These are phyloP conservation scores for Fusarium cicatricum DNA, from an alignment of 2,329 filamentous ascomycete species.

Conservation along the genomic window DNA sequence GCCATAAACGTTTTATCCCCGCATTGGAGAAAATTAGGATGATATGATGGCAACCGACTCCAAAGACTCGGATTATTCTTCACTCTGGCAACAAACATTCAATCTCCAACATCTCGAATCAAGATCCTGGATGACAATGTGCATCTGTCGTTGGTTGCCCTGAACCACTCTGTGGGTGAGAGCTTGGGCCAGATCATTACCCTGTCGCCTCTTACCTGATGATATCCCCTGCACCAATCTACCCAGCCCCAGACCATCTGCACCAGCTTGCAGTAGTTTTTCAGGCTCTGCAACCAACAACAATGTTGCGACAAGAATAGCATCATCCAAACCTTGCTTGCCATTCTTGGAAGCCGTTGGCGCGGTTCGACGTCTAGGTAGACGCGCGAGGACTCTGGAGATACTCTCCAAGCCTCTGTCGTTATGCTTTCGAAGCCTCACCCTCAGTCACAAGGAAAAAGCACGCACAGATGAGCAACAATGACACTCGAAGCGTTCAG, in stretches of 20 bases:
- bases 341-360: slow-evolving; percentile 10
- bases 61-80: slow-evolving; percentile 3
- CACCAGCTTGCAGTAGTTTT: slow-evolving; percentile 21
- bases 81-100: slow-evolving; percentile 1
- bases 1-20: slow-evolving; percentile 4
- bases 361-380: slow-evolving; percentile 30
- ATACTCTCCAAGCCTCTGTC: background rate
- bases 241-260: slow-evolving; percentile 33
- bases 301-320: slow-evolving; percentile 32
- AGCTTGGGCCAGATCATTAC: slow-evolving; percentile 28
- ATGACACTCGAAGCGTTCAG: background rate
- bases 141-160: slow-evolving; percentile 21
- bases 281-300: slow-evolving; percentile 19
- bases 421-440: background rate
- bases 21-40: slow-evolving; percentile 12
- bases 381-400: slow-evolving; percentile 16
- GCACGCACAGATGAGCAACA: background rate
- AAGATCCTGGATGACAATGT: slow-evolving; percentile 9
- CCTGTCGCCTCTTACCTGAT: slow-evolving; percentile 1
- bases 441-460: background rate
- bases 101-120: slow-evolving; percentile 23
- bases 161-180: slow-evolving; percentile 12
- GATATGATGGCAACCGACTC: slow-evolving; percentile 19
- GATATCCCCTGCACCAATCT: slow-evolving; percentile 12
- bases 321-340: slow-evolving; percentile 18